Conservation (phyloP, 2,329 filamentous ascomycete species). For the Colletotrichum echinochloae region DNA sequence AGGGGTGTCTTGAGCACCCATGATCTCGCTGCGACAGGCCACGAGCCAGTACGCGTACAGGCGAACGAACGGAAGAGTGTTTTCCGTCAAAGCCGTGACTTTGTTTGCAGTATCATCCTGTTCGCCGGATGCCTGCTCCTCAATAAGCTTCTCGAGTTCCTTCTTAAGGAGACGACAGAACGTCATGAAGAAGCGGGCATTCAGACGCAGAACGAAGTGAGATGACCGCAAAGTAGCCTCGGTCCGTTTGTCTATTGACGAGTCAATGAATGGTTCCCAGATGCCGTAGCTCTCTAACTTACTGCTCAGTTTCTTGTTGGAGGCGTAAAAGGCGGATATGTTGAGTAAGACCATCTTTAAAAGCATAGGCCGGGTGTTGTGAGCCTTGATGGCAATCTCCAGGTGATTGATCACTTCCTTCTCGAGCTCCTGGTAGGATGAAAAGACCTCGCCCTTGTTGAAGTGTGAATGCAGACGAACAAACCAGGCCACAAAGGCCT, state of each 20-base stretch:
- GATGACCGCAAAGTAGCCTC: constrained; percentile 60
- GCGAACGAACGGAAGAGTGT: constrained; percentile 65
- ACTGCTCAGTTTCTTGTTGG: constrained; percentile 68
- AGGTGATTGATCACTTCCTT: constrained; percentile 85
- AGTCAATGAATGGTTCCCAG: constrained; percentile 5
- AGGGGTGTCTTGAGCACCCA: constrained; percentile 59
- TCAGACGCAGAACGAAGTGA: constrained; percentile 79
- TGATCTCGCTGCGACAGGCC: constrained; percentile 58
- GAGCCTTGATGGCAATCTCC: constrained; percentile 77
- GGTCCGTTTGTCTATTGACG: constrained; percentile 58
- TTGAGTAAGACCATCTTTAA: constrained; percentile 88
- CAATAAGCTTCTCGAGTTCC: constrained; percentile 69
- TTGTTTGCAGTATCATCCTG: constrained; percentile 43
- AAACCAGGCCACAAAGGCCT: constrained; percentile 83
- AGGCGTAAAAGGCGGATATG: constrained; percentile 83
- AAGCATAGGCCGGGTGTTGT: constrained; percentile 72
- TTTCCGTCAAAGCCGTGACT: constrained; percentile 54
- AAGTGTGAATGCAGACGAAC: constrained; percentile 87
- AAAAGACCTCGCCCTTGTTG: constrained; percentile 80
- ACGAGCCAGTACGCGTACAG: constrained; percentile 67
- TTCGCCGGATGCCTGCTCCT: constrained; percentile 50
- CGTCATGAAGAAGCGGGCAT: constrained; percentile 79
- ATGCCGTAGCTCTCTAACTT: constrained; percentile 43
- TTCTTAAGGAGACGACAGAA: constrained; percentile 77
- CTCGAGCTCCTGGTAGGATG: constrained; percentile 84